Evolutionary conservation across 352 stramenopile genomes (phyloP).

Genomic region (Pythium insidiosum): DNA sequence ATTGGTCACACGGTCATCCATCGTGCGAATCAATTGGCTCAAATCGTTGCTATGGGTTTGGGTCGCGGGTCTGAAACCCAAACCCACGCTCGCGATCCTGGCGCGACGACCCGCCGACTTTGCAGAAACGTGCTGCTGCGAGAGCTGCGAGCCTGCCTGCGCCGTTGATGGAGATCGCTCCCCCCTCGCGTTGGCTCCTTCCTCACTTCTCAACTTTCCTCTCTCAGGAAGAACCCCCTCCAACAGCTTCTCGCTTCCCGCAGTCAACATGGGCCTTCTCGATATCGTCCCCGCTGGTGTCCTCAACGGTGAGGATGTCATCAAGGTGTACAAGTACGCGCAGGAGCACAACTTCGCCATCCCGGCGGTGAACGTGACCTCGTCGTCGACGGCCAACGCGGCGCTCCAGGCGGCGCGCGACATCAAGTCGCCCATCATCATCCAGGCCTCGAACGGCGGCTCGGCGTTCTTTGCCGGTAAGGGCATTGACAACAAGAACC

Average conservation of each 20-base stretch:
- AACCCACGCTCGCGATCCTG: too few species aligned
- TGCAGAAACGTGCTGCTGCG: too few species aligned
- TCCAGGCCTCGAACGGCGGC: constrained; percentile 98
- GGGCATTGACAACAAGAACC: constrained; percentile 93
- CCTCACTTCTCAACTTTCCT: constrained; percentile 21
- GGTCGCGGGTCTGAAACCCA: too few species aligned
- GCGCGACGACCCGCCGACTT: too few species aligned
- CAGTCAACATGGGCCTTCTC: constrained; percentile 63
- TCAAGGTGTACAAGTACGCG: constrained; percentile 90
- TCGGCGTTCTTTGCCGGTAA: constrained; percentile 97
- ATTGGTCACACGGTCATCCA: too few species aligned
- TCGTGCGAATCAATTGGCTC: too few species aligned
- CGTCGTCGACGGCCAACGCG: constrained; percentile 93
- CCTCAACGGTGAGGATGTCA: constrained; percentile 81
- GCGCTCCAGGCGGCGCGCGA: constrained; percentile 95
- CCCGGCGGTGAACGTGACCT: constrained; percentile 97
- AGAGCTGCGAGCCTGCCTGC: too few species aligned
- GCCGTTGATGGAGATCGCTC: too few species aligned
- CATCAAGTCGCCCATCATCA: constrained; percentile 96
- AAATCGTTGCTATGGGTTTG: too few species aligned
- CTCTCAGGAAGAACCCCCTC: constrained; percentile 3
- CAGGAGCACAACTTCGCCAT: constrained; percentile 95
- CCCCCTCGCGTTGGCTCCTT: too few species aligned
- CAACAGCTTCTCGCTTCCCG: background rate
- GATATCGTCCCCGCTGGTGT: constrained; percentile 82